Evolutionary conservation across 257 asterid genomes (phyloP).

Genomic region (Plectranthus barbatus): DNA sequence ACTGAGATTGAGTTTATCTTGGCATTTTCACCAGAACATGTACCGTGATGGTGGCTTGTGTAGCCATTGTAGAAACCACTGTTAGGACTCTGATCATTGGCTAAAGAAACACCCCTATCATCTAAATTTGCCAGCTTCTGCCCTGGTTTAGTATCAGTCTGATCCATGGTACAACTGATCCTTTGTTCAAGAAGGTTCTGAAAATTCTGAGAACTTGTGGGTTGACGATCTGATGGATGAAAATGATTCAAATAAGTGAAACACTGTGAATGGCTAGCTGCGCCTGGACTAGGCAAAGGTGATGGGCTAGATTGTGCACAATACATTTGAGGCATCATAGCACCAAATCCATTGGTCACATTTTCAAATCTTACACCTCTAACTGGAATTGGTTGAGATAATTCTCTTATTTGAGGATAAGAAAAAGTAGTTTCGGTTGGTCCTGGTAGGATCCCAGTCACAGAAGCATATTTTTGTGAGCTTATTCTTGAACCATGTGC

Average conservation of each 20-base stretch:
- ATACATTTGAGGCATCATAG: slow-evolving; percentile 30
- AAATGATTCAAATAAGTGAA: slow-evolving; percentile 26
- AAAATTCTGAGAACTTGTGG: slow-evolving; percentile 28
- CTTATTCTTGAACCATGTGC: slow-evolving; percentile 25
- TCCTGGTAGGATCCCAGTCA: slow-evolving; percentile 26
- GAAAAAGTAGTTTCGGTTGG: slow-evolving; percentile 22
- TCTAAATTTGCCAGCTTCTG: slow-evolving; percentile 28
- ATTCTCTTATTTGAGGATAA: slow-evolving; percentile 28
- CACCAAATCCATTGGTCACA: slow-evolving; percentile 26
- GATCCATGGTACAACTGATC: slow-evolving; percentile 29
- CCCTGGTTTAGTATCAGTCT: slow-evolving; percentile 30
- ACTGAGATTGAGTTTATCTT: slow-evolving; percentile 21
- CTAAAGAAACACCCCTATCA: slow-evolving; percentile 32
- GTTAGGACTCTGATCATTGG: slow-evolving; percentile 55
- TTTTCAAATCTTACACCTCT: slow-evolving; percentile 42
- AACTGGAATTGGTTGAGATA: slow-evolving; percentile 48
- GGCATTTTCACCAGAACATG: slow-evolving; percentile 26
- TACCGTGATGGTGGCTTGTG: slow-evolving; percentile 17
- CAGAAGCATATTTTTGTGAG: slow-evolving; percentile 28
- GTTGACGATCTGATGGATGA: slow-evolving; percentile 23
- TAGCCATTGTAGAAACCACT: slow-evolving; percentile 38
- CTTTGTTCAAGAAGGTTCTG: slow-evolving; percentile 31
- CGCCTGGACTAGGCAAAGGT: slow-evolving; percentile 33
- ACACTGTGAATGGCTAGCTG: slow-evolving; percentile 30
- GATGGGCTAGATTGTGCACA: slow-evolving; percentile 24